Evolutionary conservation across 495 filamentous ascomycete genomes (phyloP).

Genomic region (Sphaerosporella brunnea): DNA sequence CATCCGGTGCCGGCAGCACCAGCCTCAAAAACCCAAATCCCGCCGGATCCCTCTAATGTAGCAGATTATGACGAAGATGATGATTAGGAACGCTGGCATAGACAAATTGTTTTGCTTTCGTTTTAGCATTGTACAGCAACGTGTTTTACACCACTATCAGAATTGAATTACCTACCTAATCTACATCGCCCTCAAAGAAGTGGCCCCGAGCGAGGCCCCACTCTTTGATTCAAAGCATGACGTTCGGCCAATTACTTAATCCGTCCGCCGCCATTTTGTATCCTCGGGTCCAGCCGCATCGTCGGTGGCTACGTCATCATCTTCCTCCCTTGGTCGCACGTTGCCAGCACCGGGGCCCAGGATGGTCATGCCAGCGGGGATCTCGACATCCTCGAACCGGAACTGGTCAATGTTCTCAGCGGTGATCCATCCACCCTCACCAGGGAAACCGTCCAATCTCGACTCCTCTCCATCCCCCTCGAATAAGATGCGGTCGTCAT

Average conservation of each 20-base stretch:
- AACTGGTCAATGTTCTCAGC: conserved; percentile 82
- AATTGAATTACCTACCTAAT: background rate
- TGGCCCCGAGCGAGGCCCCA: background rate
- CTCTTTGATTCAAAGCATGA: background rate
- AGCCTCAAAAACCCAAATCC: too few species aligned
- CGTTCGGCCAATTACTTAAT: conserved; percentile 24
- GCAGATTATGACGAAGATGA: too few species aligned
- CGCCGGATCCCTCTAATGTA: too few species aligned
- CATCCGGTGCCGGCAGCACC: too few species aligned
- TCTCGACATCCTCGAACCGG: conserved; percentile 43
- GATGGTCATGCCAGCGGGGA: conserved; percentile 26
- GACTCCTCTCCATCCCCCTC: conserved; percentile 35
- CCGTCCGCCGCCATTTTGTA: conserved; percentile 43
- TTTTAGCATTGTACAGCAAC: too few species aligned
- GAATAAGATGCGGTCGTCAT: conserved; percentile 37
- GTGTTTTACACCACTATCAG: too few species aligned
- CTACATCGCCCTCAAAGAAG: background rate
- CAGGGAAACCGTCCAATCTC: conserved; percentile 48
- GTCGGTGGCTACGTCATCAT: conserved; percentile 27
- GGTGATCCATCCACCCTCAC: conserved; percentile 89
- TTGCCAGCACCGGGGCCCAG: conserved; percentile 43
- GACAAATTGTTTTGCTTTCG: too few species aligned
- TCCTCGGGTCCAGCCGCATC: conserved; percentile 27
- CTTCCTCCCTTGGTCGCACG: conserved; percentile 33
- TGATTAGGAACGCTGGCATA: too few species aligned